Evolutionary conservation across 2,329 filamentous ascomycete genomes (phyloP).

Genomic region (Pseudocercospora fijiensis): DNA sequence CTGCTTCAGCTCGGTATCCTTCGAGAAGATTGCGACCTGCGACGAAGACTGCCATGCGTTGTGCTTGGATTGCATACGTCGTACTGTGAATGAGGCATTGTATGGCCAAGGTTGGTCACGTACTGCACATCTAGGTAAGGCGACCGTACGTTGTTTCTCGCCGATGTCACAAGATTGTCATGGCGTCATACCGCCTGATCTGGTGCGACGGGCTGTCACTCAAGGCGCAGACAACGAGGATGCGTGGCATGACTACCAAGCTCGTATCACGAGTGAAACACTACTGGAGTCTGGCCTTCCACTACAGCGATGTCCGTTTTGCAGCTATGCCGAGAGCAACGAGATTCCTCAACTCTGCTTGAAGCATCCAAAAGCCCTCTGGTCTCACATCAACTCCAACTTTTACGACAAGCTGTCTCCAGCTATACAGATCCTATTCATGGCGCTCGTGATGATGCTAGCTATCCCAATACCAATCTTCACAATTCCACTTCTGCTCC

Average conservation of each 20-base stretch:
- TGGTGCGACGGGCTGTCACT: conserved; percentile 71
- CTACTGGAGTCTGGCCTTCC: conserved; percentile 71
- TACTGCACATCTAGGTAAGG: conserved; percentile 69
- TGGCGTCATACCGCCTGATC: conserved; percentile 68
- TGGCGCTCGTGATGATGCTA: conserved; percentile 33
- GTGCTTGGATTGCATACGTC: conserved; percentile 78
- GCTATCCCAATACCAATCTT: conserved; percentile 50
- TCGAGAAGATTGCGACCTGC: conserved; percentile 75
- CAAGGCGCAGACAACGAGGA: conserved; percentile 69
- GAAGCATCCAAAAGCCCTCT: conserved; percentile 26
- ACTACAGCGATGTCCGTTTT: conserved; percentile 84
- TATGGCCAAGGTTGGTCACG: conserved; percentile 91
- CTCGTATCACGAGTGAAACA: conserved; percentile 72
- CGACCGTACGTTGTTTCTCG: conserved; percentile 80
- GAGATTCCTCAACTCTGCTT: conserved; percentile 37
- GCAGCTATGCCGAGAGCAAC: conserved; percentile 85
- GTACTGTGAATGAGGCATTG: conserved; percentile 78
- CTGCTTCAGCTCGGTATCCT: conserved; percentile 69
- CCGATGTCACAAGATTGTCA: conserved; percentile 65
- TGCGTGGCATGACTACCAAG: conserved; percentile 72
- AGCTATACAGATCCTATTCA: conserved; percentile 51
- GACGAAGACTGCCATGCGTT: conserved; percentile 67
- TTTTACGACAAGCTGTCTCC: conserved; percentile 37
- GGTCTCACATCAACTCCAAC: conserved; percentile 27
- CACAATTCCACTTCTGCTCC: conserved; percentile 47